These are phyloP conservation scores for Fistulinella prunicolor DNA, from an alignment of 768 basidiomycete species.

Conservation along the genomic window DNA sequence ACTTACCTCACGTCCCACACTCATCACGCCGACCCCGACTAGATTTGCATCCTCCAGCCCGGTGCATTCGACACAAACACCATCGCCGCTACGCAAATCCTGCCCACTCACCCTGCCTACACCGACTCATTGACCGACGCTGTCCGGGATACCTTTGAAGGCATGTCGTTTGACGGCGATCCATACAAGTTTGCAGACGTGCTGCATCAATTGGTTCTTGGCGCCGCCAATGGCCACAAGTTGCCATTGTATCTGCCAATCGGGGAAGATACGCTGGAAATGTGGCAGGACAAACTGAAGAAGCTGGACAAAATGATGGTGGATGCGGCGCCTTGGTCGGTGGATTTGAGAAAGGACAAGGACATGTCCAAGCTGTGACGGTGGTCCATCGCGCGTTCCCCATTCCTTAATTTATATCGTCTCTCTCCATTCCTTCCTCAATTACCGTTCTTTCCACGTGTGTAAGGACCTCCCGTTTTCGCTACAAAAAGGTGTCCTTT, in stretches of 20 bases:
- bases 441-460: too few species aligned
- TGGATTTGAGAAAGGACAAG: conserved; percentile 5
- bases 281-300: background rate
- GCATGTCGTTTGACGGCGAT: conserved; percentile 6
- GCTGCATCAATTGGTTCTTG: background rate
- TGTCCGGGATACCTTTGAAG: background rate
- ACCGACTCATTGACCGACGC: background rate
- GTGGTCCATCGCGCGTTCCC: too few species aligned
- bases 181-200: conserved; percentile 13
- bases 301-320: background rate
- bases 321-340: conserved; percentile 5
- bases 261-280: conserved; percentile 9
- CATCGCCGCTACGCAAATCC: background rate
- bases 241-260: conserved; percentile 8
- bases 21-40: background rate
- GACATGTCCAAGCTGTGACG: conserved; percentile 1
- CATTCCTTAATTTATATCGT: too few species aligned
- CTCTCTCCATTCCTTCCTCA: too few species aligned
- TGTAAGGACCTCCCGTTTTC: too few species aligned
- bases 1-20: background rate
- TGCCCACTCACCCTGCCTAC: conserved; percentile 10
- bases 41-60: conserved; percentile 17
- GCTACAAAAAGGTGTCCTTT: too few species aligned
- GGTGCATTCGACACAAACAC: conserved; percentile 18
- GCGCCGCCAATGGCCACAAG: background rate